Base-by-base conservation (phyloP, 164 flowering plant species). In the Vitis amurensis region DNA sequence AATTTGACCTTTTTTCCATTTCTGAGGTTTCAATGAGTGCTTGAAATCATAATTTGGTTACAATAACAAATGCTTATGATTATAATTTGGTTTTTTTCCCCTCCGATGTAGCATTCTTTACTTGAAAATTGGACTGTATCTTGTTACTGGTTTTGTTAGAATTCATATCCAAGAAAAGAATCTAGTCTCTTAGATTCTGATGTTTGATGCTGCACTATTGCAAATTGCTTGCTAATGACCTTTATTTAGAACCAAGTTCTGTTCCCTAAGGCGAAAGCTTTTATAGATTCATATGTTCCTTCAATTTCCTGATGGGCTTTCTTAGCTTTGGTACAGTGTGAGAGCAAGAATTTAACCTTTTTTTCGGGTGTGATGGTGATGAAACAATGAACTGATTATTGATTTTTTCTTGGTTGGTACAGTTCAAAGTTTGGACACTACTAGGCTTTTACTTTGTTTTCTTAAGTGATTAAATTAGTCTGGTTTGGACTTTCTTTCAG, bases 161-260 rank as follows among this genome's bases (percentile, higher is more conserved):
- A 15, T 65, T 56, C 50, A 64, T n/a, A 49, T 63, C 55, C 63
- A 23, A 59, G 70, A 51, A 51, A 60, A 10, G 19, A 52, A 51
- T 66, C 19, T 51, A 16, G 29, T 47, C 51, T 23, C 17, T 17
- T 64, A 16, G 57, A 13, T 49, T 64, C 44, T 23, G 2, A 2
- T 4, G 27, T 12, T 71, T 50, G 37, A 60, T 66, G 60, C 23
- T 59, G 15, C 31, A 57, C n/a, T 59, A 29, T 1, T n/a, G 27
- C 51, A 55, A 31, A 31, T 37, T 55, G 9, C 44, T 30, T 31
- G 59, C 60, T 9, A 8, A 8, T 12, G 37, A 29, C 51, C 11
- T 31, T 56, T 27, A 11, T 59, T 11, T 65, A 55, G 59, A 50
- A 52, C 65, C 59, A 16, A 48, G 52, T 71, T 72, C 69, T 50